Evolutionary conservation across 495 filamentous ascomycete genomes (phyloP), one percentile per base, ranked within the genome.

Genomic region (Podospora fimiseda): DNA sequence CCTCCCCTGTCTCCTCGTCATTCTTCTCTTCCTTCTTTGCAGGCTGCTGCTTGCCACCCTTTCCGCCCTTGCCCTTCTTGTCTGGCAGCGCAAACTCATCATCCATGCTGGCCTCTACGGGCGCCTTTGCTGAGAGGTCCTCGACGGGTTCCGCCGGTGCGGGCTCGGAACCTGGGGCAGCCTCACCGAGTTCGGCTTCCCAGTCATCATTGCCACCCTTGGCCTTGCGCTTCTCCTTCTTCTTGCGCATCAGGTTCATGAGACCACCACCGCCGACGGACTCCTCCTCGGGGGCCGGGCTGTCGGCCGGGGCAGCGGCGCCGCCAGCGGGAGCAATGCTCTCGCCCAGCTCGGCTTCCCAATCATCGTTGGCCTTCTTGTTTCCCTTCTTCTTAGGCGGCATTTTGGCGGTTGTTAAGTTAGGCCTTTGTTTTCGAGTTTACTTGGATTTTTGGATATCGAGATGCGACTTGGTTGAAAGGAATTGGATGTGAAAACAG

Each of bases 291-390:
- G 74, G 76, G 42, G 70, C 78, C 24, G 72, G 69, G 3, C 67
- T 60, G 20, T 66, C 70, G 14, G 72, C 76, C 19, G 63, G 70
- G 8, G 59, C 52, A 7, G 70, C 23, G 51, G 50, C 37, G 46
- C 72, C 69, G 7, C 61, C 57, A 2, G 75, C 68, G 36, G 68
- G 68, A 30, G 70, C 80, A 48, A 82, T 79, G 24, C 79, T 65
- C 71, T 95, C 94, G 57, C 89, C 92, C 13, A 96, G 77, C n/a
- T 96, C 93, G 36, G 87, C 83, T 62, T 99, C 93, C 93, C 94
- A 97, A 74, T 95, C 89, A 64, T 95, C 89, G 63, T 87, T 80
- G 61, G 80, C 85, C 71, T 86, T 88, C 74, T 89, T 95, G 67
- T 84, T 86, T 70, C 92, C 90, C 78, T 95, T 93, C 78, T 94